Base-by-base conservation (phyloP, 129 eudicot species). In the Flaveria sonorensis region DNA sequence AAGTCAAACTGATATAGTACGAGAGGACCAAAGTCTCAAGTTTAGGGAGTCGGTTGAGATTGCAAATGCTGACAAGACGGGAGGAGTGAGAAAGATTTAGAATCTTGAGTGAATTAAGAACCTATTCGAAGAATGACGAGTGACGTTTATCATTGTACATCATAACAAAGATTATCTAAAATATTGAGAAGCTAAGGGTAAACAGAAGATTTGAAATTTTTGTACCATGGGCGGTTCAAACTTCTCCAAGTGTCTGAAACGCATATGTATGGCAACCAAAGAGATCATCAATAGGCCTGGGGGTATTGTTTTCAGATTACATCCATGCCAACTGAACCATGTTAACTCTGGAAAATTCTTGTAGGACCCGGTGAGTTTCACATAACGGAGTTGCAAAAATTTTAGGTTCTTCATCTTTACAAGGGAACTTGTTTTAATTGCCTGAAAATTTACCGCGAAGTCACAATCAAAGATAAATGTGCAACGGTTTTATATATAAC, bases 201-300 rank as follows among this genome's bases (percentile, higher is more conserved):
- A 70, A 70, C 20, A 20, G 6, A 12, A 45, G 36, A 3, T 19
- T 12, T 10, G 10, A 68, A 47, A 48, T 59, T 72, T 48, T 15
- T n/a, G n/a, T 52, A 50, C 81, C 77, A 60, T 24, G 61, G 74
- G 32, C 2, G 74, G 23, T 47, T 70, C 74, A 68, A 81, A 21
- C 16, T 59, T 26, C 48, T 68, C 45, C 65, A 81, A 75, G 28
- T 61, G 24, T 73, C 84, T 72, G 7, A 45, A 1, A 4, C 52
- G 20, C 75, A 81, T 68, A 56, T 73, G 63, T 53, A 81, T 12
- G n/a, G 69, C 79, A 50, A 81, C 80, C 40, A 81, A 66, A 42
- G 23, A 66, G 19, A 52, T 40, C 72, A 16, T 32, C 13, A 32
- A 15, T 9, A 65, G n/a, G 70, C 70, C 70, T 6, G 0, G 16